These are phyloP conservation scores for Fraxinus excelsior DNA, from an alignment of 257 asterid genomes.

Conservation along the genomic window DNA sequence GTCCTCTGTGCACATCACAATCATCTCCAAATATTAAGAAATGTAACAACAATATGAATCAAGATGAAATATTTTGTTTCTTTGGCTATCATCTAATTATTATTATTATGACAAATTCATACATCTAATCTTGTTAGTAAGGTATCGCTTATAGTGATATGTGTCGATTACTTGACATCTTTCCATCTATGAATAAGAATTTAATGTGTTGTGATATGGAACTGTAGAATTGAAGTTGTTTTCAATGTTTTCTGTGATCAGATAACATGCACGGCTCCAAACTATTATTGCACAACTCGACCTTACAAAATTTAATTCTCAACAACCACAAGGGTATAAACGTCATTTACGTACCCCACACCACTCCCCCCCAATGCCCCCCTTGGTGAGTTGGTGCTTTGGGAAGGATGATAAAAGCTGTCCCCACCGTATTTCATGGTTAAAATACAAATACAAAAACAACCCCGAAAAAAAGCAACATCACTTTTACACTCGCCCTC, in stretches of 20 bases:
- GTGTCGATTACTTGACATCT: no score
- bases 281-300: background rate
- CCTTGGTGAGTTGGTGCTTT: background rate
- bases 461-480: background rate
- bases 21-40: no score
- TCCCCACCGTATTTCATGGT: background rate
- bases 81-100: no score
- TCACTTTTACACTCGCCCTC: constrained; percentile 21
- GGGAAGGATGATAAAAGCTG: background rate
- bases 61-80: no score
- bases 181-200: no score
- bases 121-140: no score
- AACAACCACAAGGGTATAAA: background rate
- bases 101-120: no score
- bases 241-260: background rate
- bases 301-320: background rate
- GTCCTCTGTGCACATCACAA: no score
- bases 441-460: background rate
- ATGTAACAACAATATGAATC: no score
- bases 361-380: background rate
- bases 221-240: background rate
- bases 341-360: background rate
- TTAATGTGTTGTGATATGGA: background rate
- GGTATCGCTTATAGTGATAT: no score
- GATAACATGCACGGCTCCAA: background rate